Conservation (phyloP, 2,329 filamentous ascomycete species). For the Bertia moriformis region DNA sequence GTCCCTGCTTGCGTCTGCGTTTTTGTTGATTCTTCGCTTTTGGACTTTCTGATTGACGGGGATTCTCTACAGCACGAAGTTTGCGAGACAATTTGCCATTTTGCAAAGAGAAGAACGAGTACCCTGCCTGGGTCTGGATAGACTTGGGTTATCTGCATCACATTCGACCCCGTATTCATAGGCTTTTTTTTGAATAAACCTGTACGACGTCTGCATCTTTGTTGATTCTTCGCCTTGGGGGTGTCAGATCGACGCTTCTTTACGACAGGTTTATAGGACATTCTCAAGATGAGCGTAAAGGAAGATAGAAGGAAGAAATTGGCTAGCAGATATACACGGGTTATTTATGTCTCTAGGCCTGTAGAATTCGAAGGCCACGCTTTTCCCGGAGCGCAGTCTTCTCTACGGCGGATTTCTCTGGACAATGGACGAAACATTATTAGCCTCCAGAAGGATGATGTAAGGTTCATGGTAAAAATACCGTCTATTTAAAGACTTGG, state of each 20-base stretch:
- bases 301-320: too few species aligned
- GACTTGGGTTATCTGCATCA: background rate
- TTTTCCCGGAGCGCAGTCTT: too few species aligned
- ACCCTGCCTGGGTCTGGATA: background rate
- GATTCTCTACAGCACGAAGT: too few species aligned
- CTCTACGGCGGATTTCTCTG: too few species aligned
- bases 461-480: too few species aligned
- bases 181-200: constrained; percentile 6
- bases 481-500: too few species aligned
- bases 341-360: too few species aligned
- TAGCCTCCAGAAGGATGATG: too few species aligned
- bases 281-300: too few species aligned
- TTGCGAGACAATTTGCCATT: background rate
- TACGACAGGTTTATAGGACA: constrained; percentile 1
- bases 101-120: background rate
- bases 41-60: background rate
- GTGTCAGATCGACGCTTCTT: constrained; percentile 7
- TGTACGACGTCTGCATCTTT: constrained; percentile 5
- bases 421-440: too few species aligned
- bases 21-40: background rate
- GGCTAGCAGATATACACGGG: too few species aligned
- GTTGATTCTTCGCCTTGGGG: constrained; percentile 6
- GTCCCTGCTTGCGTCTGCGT: background rate
- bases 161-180: background rate
- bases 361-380: too few species aligned